Conservation (phyloP, 2,329 filamentous ascomycete species). For the Penicillium concentricum region DNA sequence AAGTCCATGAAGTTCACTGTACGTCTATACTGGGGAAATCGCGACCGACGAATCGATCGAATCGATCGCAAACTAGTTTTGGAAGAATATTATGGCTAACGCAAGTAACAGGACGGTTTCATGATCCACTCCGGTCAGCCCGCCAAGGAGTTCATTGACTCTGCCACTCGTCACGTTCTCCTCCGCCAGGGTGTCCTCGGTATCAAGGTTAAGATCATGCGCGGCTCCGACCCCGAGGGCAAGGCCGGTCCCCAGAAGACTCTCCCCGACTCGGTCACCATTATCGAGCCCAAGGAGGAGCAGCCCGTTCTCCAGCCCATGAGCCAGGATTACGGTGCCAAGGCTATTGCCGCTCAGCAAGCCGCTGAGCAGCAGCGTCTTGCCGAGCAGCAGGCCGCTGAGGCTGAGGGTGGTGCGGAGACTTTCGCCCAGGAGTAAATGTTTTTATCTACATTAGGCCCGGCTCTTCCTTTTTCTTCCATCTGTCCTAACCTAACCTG, state of each 20-base stretch:
- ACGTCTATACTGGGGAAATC: constrained; percentile 37
- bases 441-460: constrained; percentile 29
- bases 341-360: constrained; percentile 67
- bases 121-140: constrained; percentile 99
- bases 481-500: constrained; percentile 34
- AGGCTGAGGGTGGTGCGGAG: constrained; percentile 46
- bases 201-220: constrained; percentile 99
- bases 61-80: neutral
- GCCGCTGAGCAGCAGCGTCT: constrained; percentile 56
- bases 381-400: constrained; percentile 57
- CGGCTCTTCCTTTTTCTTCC: constrained; percentile 27
- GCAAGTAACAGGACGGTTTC: constrained; percentile 73
- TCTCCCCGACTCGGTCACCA: constrained; percentile 96
- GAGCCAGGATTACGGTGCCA: constrained; percentile 98
- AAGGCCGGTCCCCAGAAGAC: constrained; percentile 97
- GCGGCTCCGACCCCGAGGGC: constrained; percentile 97
- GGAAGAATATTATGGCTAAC: constrained; percentile 9
- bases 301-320: constrained; percentile 89
- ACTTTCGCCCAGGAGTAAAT: constrained; percentile 49
- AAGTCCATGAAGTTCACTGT: constrained; percentile 99
- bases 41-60: neutral
- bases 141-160: constrained; percentile 99
- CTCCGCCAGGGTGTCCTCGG: constrained; percentile 99
- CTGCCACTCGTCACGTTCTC: constrained; percentile 96
- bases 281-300: constrained; percentile 99